Conservation (phyloP, 345 rosid genomes). For the Cochlearia excelsa region DNA sequence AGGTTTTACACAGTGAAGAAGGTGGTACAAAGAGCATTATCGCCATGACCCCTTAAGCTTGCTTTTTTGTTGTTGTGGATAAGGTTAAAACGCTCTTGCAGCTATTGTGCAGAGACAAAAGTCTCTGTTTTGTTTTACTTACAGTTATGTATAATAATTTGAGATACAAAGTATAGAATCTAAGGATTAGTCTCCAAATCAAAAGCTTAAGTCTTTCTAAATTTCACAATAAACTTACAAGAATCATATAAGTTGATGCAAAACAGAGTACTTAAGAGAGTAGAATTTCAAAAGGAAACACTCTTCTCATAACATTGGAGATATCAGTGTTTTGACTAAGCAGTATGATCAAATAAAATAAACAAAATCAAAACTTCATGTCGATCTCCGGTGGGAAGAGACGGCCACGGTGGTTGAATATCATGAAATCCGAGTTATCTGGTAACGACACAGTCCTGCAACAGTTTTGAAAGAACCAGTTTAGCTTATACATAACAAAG, state of each 20-base stretch:
- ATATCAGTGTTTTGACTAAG: constrained; percentile 14
- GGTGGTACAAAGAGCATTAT: constrained; percentile 3
- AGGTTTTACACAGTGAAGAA: constrained; percentile 30
- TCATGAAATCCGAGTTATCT: constrained; percentile 80
- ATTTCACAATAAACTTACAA: no score
- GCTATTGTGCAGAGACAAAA: no score
- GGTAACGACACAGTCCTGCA: constrained; percentile 83
- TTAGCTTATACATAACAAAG: constrained; percentile 21
- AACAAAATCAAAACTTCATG: constrained; percentile 43
- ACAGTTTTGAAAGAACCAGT: background rate
- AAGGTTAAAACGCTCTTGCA: constrained; percentile 9
- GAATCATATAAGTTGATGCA: background rate
- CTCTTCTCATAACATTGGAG: constrained; percentile 1
- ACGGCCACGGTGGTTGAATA: constrained; percentile 77
- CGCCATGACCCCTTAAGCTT: constrained; percentile 11
- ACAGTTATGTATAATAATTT: no score
- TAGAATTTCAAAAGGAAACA: constrained; percentile 1
- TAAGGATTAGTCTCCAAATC: no score
- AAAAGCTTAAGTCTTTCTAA: background rate
- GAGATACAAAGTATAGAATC: no score
- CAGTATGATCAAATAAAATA: background rate
- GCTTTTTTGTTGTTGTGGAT: constrained; percentile 15
- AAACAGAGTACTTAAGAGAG: constrained; percentile 7
- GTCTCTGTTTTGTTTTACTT: no score
- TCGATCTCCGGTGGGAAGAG: constrained; percentile 44